Percentiles rank a stretch among this genome's conserved stretches.
These are phyloP conservation scores for Diaporthe australafricana DNA, from an alignment of 2,329 filamentous ascomycete genomes.

Conservation along the genomic window DNA sequence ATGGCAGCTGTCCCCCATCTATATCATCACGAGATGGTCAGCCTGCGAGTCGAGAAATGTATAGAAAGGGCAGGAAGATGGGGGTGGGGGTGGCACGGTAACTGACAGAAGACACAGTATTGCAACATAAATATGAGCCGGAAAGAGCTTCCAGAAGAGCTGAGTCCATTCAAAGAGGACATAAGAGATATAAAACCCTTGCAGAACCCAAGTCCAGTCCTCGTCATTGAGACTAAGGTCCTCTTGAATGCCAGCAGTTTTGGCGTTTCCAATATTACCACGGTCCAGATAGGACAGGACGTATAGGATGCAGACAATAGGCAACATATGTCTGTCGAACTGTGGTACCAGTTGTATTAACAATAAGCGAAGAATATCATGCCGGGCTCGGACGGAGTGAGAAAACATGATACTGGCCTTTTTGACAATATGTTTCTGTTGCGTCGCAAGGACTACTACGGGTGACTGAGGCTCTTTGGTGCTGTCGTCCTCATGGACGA, in stretches of 20 bases:
- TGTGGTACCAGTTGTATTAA: background rate
- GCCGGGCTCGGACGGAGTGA: background rate
- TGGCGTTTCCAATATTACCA: background rate
- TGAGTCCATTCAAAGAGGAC: conserved; percentile 5
- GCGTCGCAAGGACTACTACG: background rate
- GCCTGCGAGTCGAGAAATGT: background rate
- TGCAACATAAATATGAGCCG: background rate
- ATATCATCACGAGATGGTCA: background rate
- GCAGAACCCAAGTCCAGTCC: background rate
- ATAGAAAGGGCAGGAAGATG: background rate
- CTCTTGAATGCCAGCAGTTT: background rate
- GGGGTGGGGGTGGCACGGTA: background rate
- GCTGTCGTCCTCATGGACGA: background rate
- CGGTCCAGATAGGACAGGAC: background rate
- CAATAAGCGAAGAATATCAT: background rate
- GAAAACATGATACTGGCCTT: background rate
- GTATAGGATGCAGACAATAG: background rate
- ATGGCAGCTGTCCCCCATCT: background rate
- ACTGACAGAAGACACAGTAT: background rate
- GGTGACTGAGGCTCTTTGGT: background rate
- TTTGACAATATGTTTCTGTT: background rate
- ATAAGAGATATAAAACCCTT: background rate
- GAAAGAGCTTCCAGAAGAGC: conserved; percentile 4
- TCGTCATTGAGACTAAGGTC: background rate
- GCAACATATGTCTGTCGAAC: conserved; percentile 1